Evolutionary conservation across 805 yeast species (phyloP), one percentile per base, ranked within the genome.

Genomic region (Metahyphopichia silvanorum): DNA sequence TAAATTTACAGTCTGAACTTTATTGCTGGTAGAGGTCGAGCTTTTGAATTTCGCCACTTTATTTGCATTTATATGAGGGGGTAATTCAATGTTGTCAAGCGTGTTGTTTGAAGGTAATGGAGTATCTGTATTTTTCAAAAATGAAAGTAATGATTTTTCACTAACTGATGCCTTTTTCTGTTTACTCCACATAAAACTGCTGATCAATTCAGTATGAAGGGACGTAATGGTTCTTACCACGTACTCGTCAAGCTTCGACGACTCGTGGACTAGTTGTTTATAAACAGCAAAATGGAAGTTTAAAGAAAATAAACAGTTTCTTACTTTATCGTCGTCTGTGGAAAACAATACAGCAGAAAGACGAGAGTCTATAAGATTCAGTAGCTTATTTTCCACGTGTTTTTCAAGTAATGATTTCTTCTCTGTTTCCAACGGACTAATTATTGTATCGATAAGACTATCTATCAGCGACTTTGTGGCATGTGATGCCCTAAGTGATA

Each of bases 81-180:
- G 72, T 15, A 66, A 46, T 27, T 59, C 56, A 13, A 66, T 52
- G 15, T 57, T 45, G 31, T 65, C 69, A 5, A 62, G 38, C 16
- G 44, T 46, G 31, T 60, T 61, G 6, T 22, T 29, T n/a, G 21
- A 13, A 24, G 16, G 17, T 19, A 10, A 10, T 8, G 12, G 22
- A 18, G 8, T 15, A 19, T 26, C 30, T 20, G 19, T 31, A 24
- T 23, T 39, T 16, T 22, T 39, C 5, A 39, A 37, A 11, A 19
- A 32, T 5, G 34, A 29, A 4, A 48, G 29, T 4, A 46, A 29
- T 12, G 42, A 44, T n/a, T 40, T 40, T 15, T 32, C 45, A 14
- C 21, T 32, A n/a, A n/a, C n/a, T n/a, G n/a, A n/a, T 7, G 27
- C 18, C 2, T 34, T 30, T 8, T 25, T 21, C 10, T 23, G 23